Conservation (phyloP, 495 filamentous ascomycete genomes). For the Penicillium manginii region DNA sequence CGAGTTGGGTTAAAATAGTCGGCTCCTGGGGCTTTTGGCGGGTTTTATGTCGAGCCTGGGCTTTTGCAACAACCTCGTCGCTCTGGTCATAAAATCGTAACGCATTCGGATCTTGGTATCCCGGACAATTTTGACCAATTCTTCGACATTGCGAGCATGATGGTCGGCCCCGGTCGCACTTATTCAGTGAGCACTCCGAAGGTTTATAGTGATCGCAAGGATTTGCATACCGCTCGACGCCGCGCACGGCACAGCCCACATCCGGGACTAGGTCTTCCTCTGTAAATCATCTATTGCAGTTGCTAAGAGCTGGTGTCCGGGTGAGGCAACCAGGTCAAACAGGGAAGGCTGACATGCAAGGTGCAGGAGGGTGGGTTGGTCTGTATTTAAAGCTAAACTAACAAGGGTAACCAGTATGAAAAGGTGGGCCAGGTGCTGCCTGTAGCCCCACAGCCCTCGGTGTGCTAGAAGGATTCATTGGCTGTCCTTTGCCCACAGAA, state of each 20-base stretch:
- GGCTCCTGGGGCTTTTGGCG: no score
- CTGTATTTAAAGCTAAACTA: no score
- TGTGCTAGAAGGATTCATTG: no score
- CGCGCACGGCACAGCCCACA: conserved; percentile 8
- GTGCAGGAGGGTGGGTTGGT: no score
- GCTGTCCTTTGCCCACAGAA: no score
- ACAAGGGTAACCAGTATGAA: no score
- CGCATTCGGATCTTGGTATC: neutral
- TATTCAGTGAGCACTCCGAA: neutral
- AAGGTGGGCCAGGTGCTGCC: no score
- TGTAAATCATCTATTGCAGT: conserved; percentile 9
- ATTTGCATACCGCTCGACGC: conserved; percentile 5
- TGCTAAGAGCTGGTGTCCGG: no score
- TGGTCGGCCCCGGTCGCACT: neutral
- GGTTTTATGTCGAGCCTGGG: neutral
- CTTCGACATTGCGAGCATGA: neutral
- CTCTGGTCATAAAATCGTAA: neutral
- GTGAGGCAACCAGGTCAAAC: no score
- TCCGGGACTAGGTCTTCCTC: conserved; percentile 11
- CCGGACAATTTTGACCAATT: neutral
- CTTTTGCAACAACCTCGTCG: neutral
- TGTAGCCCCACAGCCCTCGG: no score
- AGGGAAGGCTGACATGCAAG: no score
- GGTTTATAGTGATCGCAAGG: neutral
- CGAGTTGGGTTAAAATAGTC: no score